Percentiles rank a stretch among this genome's conserved stretches.
These are phyloP conservation scores for Cercospora berteroae DNA, from an alignment of 2,329 filamentous ascomycete species.

Conservation along the genomic window DNA sequence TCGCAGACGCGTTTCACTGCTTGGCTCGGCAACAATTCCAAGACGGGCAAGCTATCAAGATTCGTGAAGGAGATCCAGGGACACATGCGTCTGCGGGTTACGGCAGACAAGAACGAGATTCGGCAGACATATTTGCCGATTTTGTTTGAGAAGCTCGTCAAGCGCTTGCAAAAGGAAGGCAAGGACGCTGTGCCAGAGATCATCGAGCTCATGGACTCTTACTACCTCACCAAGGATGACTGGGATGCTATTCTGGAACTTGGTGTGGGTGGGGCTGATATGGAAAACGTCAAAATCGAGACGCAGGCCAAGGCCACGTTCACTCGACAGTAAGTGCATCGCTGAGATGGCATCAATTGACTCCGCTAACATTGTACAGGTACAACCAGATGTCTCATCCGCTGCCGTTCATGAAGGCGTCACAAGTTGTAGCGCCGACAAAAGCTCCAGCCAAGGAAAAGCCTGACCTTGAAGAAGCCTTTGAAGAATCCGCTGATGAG, in stretches of 20 bases:
- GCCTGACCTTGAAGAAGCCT: conserved; percentile 92
- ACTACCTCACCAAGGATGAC: conserved; percentile 91
- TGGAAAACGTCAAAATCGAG: conserved; percentile 74
- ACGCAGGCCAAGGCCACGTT: conserved; percentile 84
- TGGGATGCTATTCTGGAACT: conserved; percentile 91
- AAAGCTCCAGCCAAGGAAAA: conserved; percentile 68
- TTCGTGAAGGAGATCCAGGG: conserved; percentile 92
- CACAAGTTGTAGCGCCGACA: conserved; percentile 69
- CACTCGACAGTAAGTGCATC: conserved; percentile 72
- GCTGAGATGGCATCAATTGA: not conserved
- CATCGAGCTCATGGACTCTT: conserved; percentile 95
- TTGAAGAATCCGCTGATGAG: conserved; percentile 83
- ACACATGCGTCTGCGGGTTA: conserved; percentile 89
- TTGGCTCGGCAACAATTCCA: conserved; percentile 96
- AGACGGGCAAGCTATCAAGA: conserved; percentile 69
- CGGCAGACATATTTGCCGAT: conserved; percentile 91
- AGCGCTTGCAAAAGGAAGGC: conserved; percentile 71
- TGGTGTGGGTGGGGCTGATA: conserved; percentile 78
- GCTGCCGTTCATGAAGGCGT: conserved; percentile 94
- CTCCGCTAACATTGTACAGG: conserved; percentile 46
- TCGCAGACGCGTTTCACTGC: conserved; percentile 73
- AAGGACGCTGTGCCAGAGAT: conserved; percentile 78
- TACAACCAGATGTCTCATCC: conserved; percentile 87
- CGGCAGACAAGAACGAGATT: conserved; percentile 88
- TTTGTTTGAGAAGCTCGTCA: conserved; percentile 77